Evolutionary conservation across 352 stramenopile genomes (phyloP).

Genomic region (Phytopythium chamaehyphon): DNA sequence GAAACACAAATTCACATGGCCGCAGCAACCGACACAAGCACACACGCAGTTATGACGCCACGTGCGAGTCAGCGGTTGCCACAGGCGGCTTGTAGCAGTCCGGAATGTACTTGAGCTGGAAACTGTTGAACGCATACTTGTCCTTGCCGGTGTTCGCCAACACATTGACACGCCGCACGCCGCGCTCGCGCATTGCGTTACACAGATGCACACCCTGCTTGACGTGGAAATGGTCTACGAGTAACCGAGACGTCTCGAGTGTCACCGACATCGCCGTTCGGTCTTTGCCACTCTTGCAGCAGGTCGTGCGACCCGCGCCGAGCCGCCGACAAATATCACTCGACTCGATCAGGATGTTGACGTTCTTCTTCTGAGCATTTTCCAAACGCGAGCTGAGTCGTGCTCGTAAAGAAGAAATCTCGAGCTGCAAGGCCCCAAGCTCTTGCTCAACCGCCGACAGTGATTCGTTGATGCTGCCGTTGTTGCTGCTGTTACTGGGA

Average conservation of each 20-base stretch:
- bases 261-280: slow-evolving; percentile 97
- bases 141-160: slow-evolving; percentile 85
- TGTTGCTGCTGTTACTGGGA: too few relatives aligned
- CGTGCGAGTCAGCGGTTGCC: slow-evolving; percentile 71
- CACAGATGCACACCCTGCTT: slow-evolving; percentile 83
- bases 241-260: slow-evolving; percentile 91
- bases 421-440: slow-evolving; percentile 44
- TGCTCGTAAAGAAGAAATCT: slow-evolving; percentile 52
- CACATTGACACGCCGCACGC: slow-evolving; percentile 81
- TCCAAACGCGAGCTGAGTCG: slow-evolving; percentile 59
- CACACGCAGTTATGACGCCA: slow-evolving; percentile 47
- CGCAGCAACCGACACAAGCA: background rate
- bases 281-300: slow-evolving; percentile 98
- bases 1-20: slow-evolving; percentile 2
- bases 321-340: slow-evolving; percentile 89
- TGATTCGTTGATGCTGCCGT: background rate
- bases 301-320: slow-evolving; percentile 90
- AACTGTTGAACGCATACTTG: slow-evolving; percentile 96
- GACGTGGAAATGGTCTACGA: slow-evolving; percentile 85
- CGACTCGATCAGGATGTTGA: slow-evolving; percentile 85
- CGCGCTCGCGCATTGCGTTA: slow-evolving; percentile 83
- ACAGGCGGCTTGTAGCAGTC: slow-evolving; percentile 89
- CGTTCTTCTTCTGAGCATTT: slow-evolving; percentile 81
- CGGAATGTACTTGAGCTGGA: slow-evolving; percentile 97
- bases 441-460: slow-evolving; percentile 17